Evolutionary conservation across 2,329 filamentous ascomycete genomes (phyloP).

Genomic region (Cercospora berteroae): DNA sequence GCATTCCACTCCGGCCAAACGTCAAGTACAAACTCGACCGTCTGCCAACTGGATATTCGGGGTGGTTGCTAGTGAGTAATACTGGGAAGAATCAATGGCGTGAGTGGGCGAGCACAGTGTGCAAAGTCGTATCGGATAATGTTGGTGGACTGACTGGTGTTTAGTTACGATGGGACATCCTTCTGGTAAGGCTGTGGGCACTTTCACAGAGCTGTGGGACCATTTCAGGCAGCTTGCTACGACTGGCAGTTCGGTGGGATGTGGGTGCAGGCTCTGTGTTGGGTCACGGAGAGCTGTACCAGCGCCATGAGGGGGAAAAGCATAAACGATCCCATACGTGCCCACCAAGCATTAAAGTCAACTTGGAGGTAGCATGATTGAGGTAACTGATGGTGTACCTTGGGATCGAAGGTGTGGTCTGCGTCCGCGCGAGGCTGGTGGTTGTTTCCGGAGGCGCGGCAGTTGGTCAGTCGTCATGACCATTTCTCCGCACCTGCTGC

Average conservation of each 20-base stretch:
- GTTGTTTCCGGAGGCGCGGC: no score
- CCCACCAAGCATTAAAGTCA: no score
- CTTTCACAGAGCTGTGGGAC: neutral
- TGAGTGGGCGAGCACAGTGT: neutral
- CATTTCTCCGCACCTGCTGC: no score
- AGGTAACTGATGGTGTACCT: no score
- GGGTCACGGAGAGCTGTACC: neutral
- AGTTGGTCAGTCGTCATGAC: no score
- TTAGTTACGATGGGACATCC: neutral
- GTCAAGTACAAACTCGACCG: neutral
- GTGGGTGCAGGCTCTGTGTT: neutral
- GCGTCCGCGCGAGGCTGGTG: no score
- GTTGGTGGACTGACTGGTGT: neutral
- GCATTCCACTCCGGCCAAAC: neutral
- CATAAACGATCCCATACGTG: neutral
- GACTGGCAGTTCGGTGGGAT: neutral
- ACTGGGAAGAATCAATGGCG: no score
- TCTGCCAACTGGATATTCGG: neutral
- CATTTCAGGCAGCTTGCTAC: neutral
- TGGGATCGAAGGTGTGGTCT: no score
- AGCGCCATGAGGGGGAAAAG: neutral
- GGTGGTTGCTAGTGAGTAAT: no score
- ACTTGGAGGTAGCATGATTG: no score
- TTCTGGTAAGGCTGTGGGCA: neutral
- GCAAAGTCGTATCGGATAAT: neutral